Evolutionary conservation across 768 basidiomycete genomes (phyloP), one percentile per base, ranked within the genome.

Genomic region (Collybia sordida): DNA sequence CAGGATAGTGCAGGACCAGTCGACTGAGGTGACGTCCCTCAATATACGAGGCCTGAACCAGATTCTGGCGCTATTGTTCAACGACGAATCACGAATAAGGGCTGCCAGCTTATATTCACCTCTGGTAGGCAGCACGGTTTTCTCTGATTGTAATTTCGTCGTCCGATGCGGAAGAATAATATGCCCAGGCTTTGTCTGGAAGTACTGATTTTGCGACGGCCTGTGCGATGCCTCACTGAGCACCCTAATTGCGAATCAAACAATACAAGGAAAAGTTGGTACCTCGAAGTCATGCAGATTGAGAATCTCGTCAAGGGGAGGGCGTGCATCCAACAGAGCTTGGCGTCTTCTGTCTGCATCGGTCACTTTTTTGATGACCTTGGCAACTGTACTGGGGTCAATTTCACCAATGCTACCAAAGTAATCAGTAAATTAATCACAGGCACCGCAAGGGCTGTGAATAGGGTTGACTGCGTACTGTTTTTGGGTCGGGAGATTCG

Each of bases 281-380:
- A 85, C 91, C 78, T 96, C 94, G 59, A 96, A 96, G 67, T 97
- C 94, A 64, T 97, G 93, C 60, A 98, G 68, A 59, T 87, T 93
- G 28, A 97, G 72, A 46, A 95, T 84, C 64, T 89, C 88, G 43
- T 79, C 78, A 15, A 96, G 74, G 2, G 82, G 75, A n/a, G 93
- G 91, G 44, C 87, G 76, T 25, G 80, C 75, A 9, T 74, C 70
- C 38, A 86, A 61, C 17, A 86, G 77, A 7, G 77, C 75, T 59
- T 82, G 79, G 5, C 89, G 82, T 2, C 73, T 80, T 59, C 80
- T 85, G 63, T 93, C 88, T 49, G 78, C 81, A 21, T 83, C 79
- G 0, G 87, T 84, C n/a, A 89, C 70, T 50, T 77, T 74, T 45
- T 84, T 80, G 49, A 81, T 74, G 4, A 80, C 75, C 59, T 80